phyloP scores from a whole-genome alignment of 495 filamentous ascomycete genomes.

The Penicillium soppii region DNA sequence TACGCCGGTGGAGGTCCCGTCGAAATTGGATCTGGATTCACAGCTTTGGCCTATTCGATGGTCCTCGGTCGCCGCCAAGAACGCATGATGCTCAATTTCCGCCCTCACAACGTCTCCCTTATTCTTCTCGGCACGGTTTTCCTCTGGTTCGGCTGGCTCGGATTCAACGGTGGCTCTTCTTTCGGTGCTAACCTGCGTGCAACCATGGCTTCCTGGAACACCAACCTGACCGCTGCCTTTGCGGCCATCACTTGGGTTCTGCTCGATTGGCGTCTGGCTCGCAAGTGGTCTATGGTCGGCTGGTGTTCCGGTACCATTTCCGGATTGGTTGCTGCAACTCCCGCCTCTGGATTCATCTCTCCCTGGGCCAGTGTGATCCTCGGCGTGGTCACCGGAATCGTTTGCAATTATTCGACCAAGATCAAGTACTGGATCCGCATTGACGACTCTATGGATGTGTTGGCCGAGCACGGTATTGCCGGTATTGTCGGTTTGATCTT shows the following conservation, averaged over 20 bases:
- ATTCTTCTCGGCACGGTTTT: constrained; percentile 94
- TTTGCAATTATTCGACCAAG: constrained; percentile 95
- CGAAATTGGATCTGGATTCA: constrained; percentile 93
- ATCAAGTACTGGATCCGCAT: constrained; percentile 95
- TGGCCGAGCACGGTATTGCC: constrained; percentile 95
- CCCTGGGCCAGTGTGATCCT: constrained; percentile 88
- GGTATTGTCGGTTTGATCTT: constrained; percentile 90
- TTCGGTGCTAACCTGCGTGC: constrained; percentile 96
- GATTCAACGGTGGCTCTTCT: constrained; percentile 97
- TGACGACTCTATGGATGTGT: constrained; percentile 96
- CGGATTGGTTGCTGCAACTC: constrained; percentile 87
- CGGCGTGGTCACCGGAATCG: constrained; percentile 78
- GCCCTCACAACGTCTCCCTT: constrained; percentile 96
- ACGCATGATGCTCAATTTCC: constrained; percentile 97
- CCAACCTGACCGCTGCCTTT: constrained; percentile 87
- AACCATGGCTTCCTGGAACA: constrained; percentile 96
- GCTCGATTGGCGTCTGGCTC: constrained; percentile 90
- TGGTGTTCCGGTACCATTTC: constrained; percentile 96
- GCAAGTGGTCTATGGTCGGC: constrained; percentile 98
- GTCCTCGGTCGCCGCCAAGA: constrained; percentile 95
- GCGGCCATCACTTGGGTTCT: constrained; percentile 86
- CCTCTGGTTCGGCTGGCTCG: constrained; percentile 98
- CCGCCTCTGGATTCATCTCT: constrained; percentile 81
- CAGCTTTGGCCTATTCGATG: constrained; percentile 91
- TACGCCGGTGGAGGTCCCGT: constrained; percentile 97